Percentiles rank a stretch among this genome's conserved stretches.
Conservation (phyloP, 1,284 basidiomycete species). For the Cryptococcus sp. region DNA sequence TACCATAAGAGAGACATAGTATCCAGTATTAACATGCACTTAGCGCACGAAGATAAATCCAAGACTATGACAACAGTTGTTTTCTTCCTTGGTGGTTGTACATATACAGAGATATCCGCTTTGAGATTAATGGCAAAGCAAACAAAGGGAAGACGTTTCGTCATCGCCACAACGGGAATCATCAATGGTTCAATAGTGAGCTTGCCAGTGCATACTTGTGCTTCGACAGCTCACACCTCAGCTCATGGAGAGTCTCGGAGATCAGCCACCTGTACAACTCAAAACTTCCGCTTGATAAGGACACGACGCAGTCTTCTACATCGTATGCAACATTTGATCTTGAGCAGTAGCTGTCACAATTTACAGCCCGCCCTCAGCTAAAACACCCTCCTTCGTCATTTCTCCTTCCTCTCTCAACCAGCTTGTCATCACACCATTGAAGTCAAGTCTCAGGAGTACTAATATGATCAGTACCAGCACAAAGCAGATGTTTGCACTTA, state of each 20-base stretch:
- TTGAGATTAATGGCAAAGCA: conserved; percentile 83
- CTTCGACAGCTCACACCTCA: background rate
- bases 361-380: conserved; percentile 25
- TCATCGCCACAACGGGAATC: conserved; percentile 84
- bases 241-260: conserved; percentile 30
- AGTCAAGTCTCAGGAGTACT: conserved; percentile 73
- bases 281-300: background rate
- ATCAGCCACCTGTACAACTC: conserved; percentile 23
- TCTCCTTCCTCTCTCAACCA: conserved; percentile 37
- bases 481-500: conserved; percentile 12
- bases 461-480: conserved; percentile 1
- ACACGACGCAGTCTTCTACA: too few species aligned
- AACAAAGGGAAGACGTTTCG: conserved; percentile 69
- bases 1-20: background rate
- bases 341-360: background rate
- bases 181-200: conserved; percentile 59
- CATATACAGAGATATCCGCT: conserved; percentile 93
- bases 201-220: background rate
- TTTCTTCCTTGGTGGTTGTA: conserved; percentile 98
- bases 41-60: background rate
- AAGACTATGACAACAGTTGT: conserved; percentile 71
- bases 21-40: background rate
- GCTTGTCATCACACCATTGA: conserved; percentile 71
- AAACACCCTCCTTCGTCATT: conserved; percentile 7
- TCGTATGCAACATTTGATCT: too few species aligned